Percentiles rank a stretch among this genome's conserved stretches.
phyloP scores from a whole-genome alignment of 306 rosid species.

The Ammopiptanthus mongolicus region DNA sequence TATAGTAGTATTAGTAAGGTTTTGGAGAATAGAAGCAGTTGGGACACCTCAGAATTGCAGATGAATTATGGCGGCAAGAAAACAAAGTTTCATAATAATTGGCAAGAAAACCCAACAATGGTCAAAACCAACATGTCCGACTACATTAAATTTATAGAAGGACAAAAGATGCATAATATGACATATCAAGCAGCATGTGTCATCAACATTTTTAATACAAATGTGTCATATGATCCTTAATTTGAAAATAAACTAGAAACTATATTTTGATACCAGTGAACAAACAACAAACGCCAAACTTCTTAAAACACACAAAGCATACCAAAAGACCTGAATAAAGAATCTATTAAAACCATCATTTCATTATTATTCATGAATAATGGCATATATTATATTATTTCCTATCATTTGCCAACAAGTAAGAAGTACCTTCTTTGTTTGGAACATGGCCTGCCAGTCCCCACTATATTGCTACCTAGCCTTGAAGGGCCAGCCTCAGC shows the following conservation, averaged over 20 bases:
- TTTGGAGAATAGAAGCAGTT: background rate
- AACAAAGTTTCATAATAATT: background rate
- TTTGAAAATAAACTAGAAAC: slow-evolving; percentile 14
- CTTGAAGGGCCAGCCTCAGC: slow-evolving; percentile 24
- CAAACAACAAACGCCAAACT: background rate
- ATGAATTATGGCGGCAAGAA: background rate
- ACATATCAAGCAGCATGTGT: background rate
- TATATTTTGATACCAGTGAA: background rate
- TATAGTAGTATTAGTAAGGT: background rate
- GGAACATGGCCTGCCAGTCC: slow-evolving; percentile 30
- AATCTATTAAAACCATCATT: background rate
- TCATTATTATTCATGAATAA: background rate
- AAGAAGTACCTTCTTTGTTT: slow-evolving; percentile 52
- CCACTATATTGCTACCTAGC: slow-evolving; percentile 22
- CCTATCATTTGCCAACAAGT: slow-evolving; percentile 1
- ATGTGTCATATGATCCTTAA: background rate
- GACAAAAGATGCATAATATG: background rate
- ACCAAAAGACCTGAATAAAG: background rate
- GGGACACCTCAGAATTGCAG: background rate
- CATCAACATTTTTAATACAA: background rate
- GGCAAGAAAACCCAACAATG: background rate
- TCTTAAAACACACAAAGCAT: background rate
- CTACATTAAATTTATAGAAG: background rate
- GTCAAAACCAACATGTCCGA: slow-evolving; percentile 12
- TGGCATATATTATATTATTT: background rate